phyloP scores from a whole-genome alignment of 345 rosid species.

The Dimocarpus longan region DNA sequence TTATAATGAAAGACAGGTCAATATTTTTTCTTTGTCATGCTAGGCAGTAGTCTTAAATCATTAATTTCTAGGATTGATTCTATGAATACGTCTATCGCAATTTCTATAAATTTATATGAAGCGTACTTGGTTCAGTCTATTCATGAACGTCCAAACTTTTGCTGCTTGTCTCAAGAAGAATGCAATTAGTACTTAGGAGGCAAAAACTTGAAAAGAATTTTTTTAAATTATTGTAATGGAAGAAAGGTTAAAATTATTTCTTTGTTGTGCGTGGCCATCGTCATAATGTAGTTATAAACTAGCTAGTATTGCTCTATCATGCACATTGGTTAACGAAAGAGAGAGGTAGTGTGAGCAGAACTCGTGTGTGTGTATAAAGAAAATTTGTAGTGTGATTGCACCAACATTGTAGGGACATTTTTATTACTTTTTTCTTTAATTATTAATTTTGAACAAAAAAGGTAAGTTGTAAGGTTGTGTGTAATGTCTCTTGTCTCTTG shows the following conservation, averaged over 20 bases:
- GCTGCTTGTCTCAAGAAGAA: neutral
- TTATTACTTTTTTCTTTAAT: neutral
- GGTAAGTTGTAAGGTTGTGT: constrained; percentile 3
- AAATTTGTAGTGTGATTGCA: neutral
- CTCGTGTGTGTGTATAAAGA: neutral
- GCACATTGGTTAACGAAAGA: neutral
- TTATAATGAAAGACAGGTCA: too few species aligned
- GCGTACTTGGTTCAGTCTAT: neutral
- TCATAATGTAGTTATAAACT: neutral
- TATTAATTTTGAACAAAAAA: neutral
- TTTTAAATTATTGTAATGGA: neutral
- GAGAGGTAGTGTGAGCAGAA: neutral
- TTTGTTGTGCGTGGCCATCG: neutral
- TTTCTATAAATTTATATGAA: neutral
- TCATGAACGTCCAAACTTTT: neutral
- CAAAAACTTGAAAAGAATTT: neutral
- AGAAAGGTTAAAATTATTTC: neutral
- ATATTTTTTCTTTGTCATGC: too few species aligned
- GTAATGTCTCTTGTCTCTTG: constrained; percentile 19
- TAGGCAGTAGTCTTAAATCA: neutral
- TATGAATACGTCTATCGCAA: neutral
- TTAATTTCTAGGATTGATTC: neutral
- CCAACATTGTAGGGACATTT: neutral
- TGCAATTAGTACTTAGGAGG: neutral
- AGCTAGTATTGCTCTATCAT: neutral